Evolutionary conservation across 2,329 filamentous ascomycete species (phyloP), one percentile per base, ranked within the genome.

Genomic region (Aspergillus fumigatus): DNA sequence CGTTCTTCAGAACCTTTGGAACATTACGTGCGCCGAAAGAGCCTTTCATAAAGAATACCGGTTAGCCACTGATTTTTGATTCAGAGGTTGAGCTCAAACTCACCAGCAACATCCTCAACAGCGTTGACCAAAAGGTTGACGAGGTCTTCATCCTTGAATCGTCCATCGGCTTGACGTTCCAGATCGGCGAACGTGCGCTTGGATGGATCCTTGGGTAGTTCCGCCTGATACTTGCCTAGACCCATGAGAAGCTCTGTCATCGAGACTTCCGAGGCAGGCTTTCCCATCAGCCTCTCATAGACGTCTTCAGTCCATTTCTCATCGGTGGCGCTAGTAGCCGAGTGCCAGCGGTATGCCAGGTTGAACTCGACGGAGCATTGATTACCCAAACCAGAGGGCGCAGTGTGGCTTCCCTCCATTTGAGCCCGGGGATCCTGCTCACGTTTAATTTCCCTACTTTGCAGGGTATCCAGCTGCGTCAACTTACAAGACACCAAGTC

Each of bases 361-460:
- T 94, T 95, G 79, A 96, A 96, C 75, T 96, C 91, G 3, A 88
- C 89, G 0, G 89, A 93, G 4, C 93, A 89, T 62, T 88, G 86
- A 66, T 94, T 95, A 51, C 91, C 91, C 0, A 88, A 84, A 45
- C 89, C 91, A 25, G 85, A 81, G 48, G 89, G 84, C 0, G 88
- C 83, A 0, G 84, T 86, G 61, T 79, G 73, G 50, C 65, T 67
- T 80, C 80, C 80, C 41, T 82, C 85, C 72, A 87, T 88, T 63
- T 88, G 84, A 11, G 84, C 82, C 25, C 90, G 82, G 1, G 90
- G 90, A 65, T 94, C 89, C 64, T 68, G 45, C 27, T 29, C n/a
- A 21, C 9, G 5, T 52, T 64, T 48, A 64, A 58, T 17, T 17
- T 35, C 27, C 4, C 45, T 40, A 17, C 3, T 25, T 14, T 17